phyloP scores from a whole-genome alignment of 441 rosid species.

The Viola pubescens region DNA sequence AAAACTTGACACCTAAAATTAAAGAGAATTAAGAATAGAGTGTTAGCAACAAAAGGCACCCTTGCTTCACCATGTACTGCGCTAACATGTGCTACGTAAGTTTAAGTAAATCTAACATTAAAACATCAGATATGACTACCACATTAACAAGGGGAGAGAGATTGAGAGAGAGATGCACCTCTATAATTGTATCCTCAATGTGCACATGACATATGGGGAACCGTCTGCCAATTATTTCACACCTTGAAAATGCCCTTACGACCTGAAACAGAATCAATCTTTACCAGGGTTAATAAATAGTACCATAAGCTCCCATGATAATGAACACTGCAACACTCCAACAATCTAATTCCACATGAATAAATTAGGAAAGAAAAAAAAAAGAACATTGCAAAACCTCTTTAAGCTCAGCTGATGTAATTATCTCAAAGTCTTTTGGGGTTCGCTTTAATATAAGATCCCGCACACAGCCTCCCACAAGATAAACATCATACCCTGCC shows the following conservation, averaged over 20 bases:
- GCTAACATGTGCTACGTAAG: background rate
- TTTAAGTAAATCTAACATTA: slow-evolving; percentile 5
- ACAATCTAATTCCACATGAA: background rate
- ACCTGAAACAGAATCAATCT: slow-evolving; percentile 37
- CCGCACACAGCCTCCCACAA: slow-evolving; percentile 88
- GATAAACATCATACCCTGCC: slow-evolving; percentile 67
- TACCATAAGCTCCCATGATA: background rate
- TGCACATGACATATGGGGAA: slow-evolving; percentile 91
- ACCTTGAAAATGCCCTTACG: slow-evolving; percentile 44
- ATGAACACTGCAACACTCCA: background rate
- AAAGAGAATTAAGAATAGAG: slow-evolving; percentile 5
- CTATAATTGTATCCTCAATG: slow-evolving; percentile 42
- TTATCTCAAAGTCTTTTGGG: slow-evolving; percentile 73
- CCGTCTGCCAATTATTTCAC: slow-evolving; percentile 70
- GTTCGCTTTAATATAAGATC: slow-evolving; percentile 69
- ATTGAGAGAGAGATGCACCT: slow-evolving; percentile 31
- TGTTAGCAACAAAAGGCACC: background rate
- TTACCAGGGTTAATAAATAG: background rate
- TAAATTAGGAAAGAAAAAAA: background rate
- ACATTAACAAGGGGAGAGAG: background rate
- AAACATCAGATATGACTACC: background rate
- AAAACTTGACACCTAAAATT: slow-evolving; percentile 75
- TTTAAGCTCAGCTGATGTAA: slow-evolving; percentile 75
- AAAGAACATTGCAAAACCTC: slow-evolving; percentile 36
- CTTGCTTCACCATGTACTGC: background rate